A percentile compares a stretch with the other conserved stretches of the same genome.
These are phyloP conservation scores for Ustilago loliicola DNA, from an alignment of 1,284 basidiomycete species.

Conservation along the genomic window DNA sequence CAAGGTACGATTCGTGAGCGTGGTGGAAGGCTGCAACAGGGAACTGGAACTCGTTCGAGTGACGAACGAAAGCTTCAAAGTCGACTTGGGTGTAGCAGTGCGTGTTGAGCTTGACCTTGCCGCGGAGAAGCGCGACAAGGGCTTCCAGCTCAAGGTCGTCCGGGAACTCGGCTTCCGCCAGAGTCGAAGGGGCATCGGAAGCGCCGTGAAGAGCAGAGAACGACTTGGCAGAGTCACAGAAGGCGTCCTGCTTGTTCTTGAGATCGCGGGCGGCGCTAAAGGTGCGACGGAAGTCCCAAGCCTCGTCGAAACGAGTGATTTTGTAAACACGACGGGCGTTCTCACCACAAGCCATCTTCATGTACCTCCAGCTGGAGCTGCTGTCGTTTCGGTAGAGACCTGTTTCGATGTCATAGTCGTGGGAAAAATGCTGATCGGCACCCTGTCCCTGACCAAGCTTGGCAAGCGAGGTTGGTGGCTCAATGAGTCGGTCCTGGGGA, in stretches of 20 bases:
- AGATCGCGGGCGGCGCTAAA: constrained; percentile 82
- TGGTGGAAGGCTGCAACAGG: constrained; percentile 78
- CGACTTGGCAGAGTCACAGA: constrained; percentile 72
- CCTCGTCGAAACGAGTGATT: constrained; percentile 74
- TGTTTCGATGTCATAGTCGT: constrained; percentile 14
- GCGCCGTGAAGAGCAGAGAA: constrained; percentile 33
- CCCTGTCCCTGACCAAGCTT: constrained; percentile 51
- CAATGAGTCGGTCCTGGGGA: constrained; percentile 56
- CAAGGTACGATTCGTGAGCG: constrained; percentile 86
- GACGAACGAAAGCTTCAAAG: constrained; percentile 76
- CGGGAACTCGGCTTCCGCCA: constrained; percentile 77
- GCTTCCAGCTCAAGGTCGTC: constrained; percentile 85
- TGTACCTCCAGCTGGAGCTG: constrained; percentile 60
- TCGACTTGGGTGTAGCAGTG: constrained; percentile 76
- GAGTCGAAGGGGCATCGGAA: constrained; percentile 76
- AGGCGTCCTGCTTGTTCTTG: constrained; percentile 81
- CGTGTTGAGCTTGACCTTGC: constrained; percentile 76
- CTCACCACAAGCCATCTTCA: constrained; percentile 72
- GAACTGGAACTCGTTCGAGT: constrained; percentile 87
- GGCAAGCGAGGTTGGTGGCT: constrained; percentile 58
- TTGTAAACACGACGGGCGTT: constrained; percentile 73
- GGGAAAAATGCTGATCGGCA: neutral
- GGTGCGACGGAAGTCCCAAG: constrained; percentile 75
- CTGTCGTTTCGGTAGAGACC: constrained; percentile 57
- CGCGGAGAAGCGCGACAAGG: constrained; percentile 86